Conservation (phyloP, 73 alveolate species). For the Paramecium pentaurelia region DNA sequence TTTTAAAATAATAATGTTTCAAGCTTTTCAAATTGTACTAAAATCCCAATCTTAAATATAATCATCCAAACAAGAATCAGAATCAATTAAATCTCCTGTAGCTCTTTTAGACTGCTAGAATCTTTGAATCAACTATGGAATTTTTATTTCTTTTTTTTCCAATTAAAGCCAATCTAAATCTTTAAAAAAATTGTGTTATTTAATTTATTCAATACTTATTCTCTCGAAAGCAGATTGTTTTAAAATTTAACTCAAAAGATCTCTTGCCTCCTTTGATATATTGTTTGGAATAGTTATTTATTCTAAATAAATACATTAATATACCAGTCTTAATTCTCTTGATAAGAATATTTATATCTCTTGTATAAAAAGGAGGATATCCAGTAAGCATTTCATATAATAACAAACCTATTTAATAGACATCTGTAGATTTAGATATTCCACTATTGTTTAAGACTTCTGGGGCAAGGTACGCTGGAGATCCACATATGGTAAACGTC, state of each 20-base stretch:
- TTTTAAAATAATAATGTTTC: not conserved
- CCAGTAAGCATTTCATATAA: constrained; percentile 98
- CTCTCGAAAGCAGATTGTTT: not conserved
- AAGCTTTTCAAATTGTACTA: not conserved
- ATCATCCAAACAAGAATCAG: not conserved
- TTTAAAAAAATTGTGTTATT: not conserved
- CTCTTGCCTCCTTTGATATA: not conserved
- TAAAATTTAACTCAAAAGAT: constrained; percentile 11
- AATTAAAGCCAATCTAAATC: not conserved
- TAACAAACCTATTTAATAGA: constrained; percentile 91
- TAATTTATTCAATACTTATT: not conserved
- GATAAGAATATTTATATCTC: not conserved
- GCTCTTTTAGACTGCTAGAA: not conserved
- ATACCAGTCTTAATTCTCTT: not conserved
- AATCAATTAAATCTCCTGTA: not conserved
- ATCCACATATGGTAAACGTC: constrained; percentile 94
- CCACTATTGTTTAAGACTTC: constrained; percentile 93
- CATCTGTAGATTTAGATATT: constrained; percentile 91
- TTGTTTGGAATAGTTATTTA: not conserved
- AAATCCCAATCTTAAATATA: not conserved
- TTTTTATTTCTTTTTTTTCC: not conserved
- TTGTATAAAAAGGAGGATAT: constrained; percentile 84
- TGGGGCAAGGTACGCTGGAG: constrained; percentile 97
- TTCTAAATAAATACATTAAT: not conserved
- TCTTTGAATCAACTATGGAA: not conserved